Evolutionary conservation across 495 filamentous ascomycete species (phyloP), one percentile per base, ranked within the genome.

Genomic region (Saxispiralis lemnorum): DNA sequence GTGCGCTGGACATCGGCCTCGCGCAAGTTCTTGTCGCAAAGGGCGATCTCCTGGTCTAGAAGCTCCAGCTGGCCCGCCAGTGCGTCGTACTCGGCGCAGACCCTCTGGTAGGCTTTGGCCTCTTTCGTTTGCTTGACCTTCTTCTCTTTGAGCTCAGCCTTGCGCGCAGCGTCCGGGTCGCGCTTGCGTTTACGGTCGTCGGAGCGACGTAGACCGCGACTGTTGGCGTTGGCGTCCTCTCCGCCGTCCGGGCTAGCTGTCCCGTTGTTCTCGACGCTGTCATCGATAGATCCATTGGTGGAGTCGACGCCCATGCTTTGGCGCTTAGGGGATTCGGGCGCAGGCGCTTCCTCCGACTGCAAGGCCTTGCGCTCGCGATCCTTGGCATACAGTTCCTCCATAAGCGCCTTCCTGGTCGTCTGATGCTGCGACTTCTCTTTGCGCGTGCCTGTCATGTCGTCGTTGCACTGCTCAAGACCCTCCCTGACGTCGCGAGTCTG

Each of bases 371-470:
- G 76, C 55, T 95, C 81, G 40, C 89, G 83, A 54, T 95, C 76
- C 14, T 95, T 71, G 30, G 67, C 62, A 40, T 81, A 79, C 31
- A 97, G 67, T 41, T 95, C 85, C 63, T 87, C 85, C 31, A 86
- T 65, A 3, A 82, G 69, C 59, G 70, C 67, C 58, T 89, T 95
- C 53, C 81, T 75, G 42, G 78, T 70, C 44, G 84, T 72, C 59
- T 96, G 89, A 56, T 75, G 78, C 51, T 93, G 82, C 44, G 93
- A 94, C 63, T 93, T 96, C 59, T 92, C 81, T 60, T 96, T 97
- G 15, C 89, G 72, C 54, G 85, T 79, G 34, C 73, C 74, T 2
- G 89, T 97, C 92, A 95, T 94, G 45, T 81, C 76, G 48, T 85
- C 80, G 37, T 76, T 79, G 61, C 85, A 92, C 48, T 87, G 76